phyloP scores from a whole-genome alignment of 805 yeast genomes.

The Sugiyamaella valdiviana region DNA sequence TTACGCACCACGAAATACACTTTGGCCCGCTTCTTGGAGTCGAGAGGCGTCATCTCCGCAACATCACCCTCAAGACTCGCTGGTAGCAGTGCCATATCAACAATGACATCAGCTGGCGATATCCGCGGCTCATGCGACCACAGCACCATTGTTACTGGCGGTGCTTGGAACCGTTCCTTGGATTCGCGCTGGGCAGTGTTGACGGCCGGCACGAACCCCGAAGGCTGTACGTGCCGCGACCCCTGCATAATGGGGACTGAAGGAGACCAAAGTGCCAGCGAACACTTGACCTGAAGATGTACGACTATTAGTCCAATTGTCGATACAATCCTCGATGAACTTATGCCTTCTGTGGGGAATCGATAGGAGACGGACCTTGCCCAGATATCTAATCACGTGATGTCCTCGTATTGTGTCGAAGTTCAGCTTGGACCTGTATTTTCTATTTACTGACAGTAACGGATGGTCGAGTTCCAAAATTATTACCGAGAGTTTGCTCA shows the following conservation, averaged over 20 bases:
- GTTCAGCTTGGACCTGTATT: too few species aligned
- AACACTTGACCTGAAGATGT: not conserved
- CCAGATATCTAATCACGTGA: too few species aligned
- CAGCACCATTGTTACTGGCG: constrained; percentile 24
- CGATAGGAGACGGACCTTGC: too few species aligned
- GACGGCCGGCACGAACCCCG: constrained; percentile 19
- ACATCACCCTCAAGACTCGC: constrained; percentile 61
- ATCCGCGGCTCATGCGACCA: constrained; percentile 63
- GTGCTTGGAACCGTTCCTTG: constrained; percentile 9
- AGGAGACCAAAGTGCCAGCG: not conserved
- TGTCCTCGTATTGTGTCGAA: too few species aligned
- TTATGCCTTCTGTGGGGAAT: too few species aligned
- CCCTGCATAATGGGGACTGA: not conserved
- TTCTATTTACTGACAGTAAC: too few species aligned
- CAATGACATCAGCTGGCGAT: constrained; percentile 51
- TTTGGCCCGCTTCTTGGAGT: constrained; percentile 27
- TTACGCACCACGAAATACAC: constrained; percentile 23
- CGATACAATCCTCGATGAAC: too few species aligned
- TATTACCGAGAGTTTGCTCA: too few species aligned
- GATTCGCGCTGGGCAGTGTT: constrained; percentile 8
- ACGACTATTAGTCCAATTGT: too few species aligned
- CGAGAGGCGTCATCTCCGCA: constrained; percentile 44
- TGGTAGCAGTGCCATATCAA: constrained; percentile 55
- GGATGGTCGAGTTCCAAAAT: too few species aligned
- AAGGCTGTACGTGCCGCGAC: constrained; percentile 3